These are phyloP conservation scores for Cladosporium colombiae DNA, from an alignment of 2,329 filamentous ascomycete genomes.

Conservation along the genomic window DNA sequence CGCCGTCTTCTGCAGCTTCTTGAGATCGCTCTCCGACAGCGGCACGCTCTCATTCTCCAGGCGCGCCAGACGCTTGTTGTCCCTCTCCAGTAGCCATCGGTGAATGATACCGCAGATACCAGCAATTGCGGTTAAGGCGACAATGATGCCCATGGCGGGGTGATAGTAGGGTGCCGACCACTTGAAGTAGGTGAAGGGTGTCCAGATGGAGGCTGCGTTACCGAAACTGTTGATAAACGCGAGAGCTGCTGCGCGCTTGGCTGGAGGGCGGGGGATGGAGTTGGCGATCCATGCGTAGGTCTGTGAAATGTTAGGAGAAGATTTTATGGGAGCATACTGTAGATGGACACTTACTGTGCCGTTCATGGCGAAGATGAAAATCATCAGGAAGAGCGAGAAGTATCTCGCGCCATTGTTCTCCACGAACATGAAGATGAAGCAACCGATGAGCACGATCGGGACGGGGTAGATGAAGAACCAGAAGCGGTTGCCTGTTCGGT, in stretches of 20 bases:
- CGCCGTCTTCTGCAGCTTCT: constrained; percentile 51
- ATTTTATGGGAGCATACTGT: background rate
- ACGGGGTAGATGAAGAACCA: constrained; percentile 58
- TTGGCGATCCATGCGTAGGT: constrained; percentile 45
- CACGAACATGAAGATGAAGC: constrained; percentile 56
- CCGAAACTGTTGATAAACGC: constrained; percentile 47
- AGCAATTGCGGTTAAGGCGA: constrained; percentile 33
- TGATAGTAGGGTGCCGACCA: constrained; percentile 33
- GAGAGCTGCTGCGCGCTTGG: constrained; percentile 46
- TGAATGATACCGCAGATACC: constrained; percentile 33
- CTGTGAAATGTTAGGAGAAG: background rate
- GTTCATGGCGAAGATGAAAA: constrained; percentile 58
- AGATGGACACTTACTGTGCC: constrained; percentile 39
- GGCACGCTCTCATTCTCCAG: constrained; percentile 51
- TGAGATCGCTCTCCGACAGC: constrained; percentile 51
- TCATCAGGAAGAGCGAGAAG: constrained; percentile 57
- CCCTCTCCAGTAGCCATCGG: constrained; percentile 35
- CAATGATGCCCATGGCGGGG: constrained; percentile 38
- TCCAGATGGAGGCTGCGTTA: constrained; percentile 46
- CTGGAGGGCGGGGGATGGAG: constrained; percentile 43
- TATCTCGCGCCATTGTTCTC: constrained; percentile 55
- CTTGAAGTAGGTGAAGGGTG: constrained; percentile 42
- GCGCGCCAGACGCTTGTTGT: constrained; percentile 54
- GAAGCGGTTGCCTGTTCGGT: constrained; percentile 49
- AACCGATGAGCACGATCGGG: constrained; percentile 53